Conservation (phyloP, 1,284 basidiomycete genomes). For the Cronartium quercuum region DNA sequence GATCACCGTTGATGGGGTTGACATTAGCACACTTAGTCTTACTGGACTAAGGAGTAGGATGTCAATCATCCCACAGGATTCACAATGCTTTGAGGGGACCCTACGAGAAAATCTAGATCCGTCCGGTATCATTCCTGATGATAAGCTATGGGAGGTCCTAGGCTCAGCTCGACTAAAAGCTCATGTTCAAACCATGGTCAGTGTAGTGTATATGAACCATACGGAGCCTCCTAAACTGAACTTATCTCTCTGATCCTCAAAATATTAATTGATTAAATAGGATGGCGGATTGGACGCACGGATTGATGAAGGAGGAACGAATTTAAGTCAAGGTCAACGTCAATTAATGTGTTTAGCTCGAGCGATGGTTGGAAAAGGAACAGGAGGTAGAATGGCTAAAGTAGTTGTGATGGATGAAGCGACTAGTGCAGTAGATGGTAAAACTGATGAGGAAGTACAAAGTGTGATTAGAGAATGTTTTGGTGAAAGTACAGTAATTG, state of each 20-base stretch:
- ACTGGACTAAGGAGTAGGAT: conserved; percentile 61
- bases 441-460: conserved; percentile 54
- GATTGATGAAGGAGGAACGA: conserved; percentile 72
- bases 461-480: conserved; percentile 52
- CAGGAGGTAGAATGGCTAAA: not conserved
- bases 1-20: conserved; percentile 75
- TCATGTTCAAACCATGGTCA: conserved; percentile 62
- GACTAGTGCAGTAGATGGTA: conserved; percentile 49
- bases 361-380: conserved; percentile 55
- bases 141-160: conserved; percentile 74
- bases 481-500: conserved; percentile 51
- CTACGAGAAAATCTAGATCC: conserved; percentile 80
- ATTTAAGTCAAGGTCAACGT: conserved; percentile 74
- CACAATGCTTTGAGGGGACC: conserved; percentile 59
- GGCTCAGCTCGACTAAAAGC: conserved; percentile 62
- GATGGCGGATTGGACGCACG: conserved; percentile 66
- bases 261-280: not conserved
- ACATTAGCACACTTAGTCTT: conserved; percentile 74
- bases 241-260: not conserved
- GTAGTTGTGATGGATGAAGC: conserved; percentile 43
- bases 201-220: not conserved
- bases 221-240: not conserved
- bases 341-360: conserved; percentile 50
- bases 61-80: conserved; percentile 78
- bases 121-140: conserved; percentile 63